A percentile compares a stretch with the other conserved stretches of the same genome.
These are phyloP conservation scores for Candida gigantensis DNA, from an alignment of 1,139 yeast species.

Conservation along the genomic window DNA sequence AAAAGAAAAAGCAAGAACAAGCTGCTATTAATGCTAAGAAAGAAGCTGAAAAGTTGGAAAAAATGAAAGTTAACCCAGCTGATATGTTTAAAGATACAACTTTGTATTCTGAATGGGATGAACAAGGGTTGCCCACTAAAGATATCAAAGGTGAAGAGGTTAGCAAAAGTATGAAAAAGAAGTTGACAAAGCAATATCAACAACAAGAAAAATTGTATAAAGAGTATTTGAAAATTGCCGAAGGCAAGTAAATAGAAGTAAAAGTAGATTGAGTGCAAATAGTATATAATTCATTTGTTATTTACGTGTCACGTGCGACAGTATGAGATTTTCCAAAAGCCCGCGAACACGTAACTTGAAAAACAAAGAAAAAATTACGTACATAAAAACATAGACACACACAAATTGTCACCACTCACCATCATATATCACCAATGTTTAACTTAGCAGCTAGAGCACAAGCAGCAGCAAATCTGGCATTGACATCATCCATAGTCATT, in stretches of 20 bases:
- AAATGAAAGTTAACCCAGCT: conserved; percentile 67
- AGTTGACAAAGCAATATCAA: conserved; percentile 72
- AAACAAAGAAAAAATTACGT: not conserved
- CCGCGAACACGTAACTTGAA: no score
- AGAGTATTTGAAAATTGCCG: conserved; percentile 45
- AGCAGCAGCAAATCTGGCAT: conserved; percentile 54
- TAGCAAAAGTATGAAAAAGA: conserved; percentile 85
- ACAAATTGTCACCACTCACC: not conserved
- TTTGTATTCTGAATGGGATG: conserved; percentile 79
- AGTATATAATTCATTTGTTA: no score
- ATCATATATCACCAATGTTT: conserved; percentile 28
- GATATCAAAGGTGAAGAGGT: conserved; percentile 80
- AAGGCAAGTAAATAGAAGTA: conserved; percentile 1
- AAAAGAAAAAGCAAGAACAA: conserved; percentile 40
- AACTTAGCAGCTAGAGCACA: conserved; percentile 49
- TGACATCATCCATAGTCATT: conserved; percentile 52
- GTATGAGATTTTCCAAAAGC: no score
- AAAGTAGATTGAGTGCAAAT: not conserved
- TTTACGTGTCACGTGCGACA: no score
- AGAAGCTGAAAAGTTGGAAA: conserved; percentile 65
- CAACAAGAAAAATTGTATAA: conserved; percentile 81
- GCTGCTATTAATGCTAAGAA: conserved; percentile 52
- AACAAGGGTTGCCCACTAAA: conserved; percentile 76
- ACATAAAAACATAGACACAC: not conserved
- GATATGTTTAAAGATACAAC: conserved; percentile 66